phyloP scores from a whole-genome alignment of 2,329 filamentous ascomycete species.

The Tolypocladium tropicale region DNA sequence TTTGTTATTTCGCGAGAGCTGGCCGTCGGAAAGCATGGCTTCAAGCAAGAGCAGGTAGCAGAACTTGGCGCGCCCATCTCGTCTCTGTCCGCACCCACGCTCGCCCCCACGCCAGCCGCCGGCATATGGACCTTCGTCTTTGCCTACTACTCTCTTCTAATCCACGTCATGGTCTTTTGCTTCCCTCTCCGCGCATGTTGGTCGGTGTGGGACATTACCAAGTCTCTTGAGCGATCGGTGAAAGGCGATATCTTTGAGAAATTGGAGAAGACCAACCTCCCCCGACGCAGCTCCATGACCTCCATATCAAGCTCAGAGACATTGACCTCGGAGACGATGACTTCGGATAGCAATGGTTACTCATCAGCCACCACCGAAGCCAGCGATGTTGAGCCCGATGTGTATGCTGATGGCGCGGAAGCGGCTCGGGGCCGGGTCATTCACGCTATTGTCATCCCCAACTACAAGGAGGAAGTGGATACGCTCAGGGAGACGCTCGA shows the following conservation, averaged over 20 bases:
- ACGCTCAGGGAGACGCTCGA: constrained; percentile 58
- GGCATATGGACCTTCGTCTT: constrained; percentile 45
- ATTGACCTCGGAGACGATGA: constrained; percentile 39
- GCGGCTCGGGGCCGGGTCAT: constrained; percentile 36
- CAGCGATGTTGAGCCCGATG: constrained; percentile 38
- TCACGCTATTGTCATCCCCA: constrained; percentile 60
- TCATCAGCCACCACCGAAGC: constrained; percentile 40
- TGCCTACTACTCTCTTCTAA: constrained; percentile 53
- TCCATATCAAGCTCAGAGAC: constrained; percentile 49
- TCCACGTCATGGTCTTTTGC: constrained; percentile 52
- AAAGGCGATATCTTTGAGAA: constrained; percentile 35
- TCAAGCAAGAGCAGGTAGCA: constrained; percentile 30
- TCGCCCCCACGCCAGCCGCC: constrained; percentile 22
- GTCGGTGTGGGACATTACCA: constrained; percentile 48
- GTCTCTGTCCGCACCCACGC: constrained; percentile 10
- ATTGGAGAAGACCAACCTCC: constrained; percentile 32
- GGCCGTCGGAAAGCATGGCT: constrained; percentile 30
- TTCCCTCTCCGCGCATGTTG: constrained; percentile 55
- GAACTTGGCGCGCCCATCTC: constrained; percentile 19
- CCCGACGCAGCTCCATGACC: constrained; percentile 41
- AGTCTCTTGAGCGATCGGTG: constrained; percentile 34
- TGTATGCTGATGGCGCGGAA: constrained; percentile 32
- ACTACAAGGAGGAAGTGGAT: constrained; percentile 64
- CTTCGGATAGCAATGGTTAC: constrained; percentile 29
- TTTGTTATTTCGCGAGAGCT: constrained; percentile 44